Evolutionary conservation across 2,329 filamentous ascomycete genomes (phyloP).

Genomic region (Botrytis byssoidea): DNA sequence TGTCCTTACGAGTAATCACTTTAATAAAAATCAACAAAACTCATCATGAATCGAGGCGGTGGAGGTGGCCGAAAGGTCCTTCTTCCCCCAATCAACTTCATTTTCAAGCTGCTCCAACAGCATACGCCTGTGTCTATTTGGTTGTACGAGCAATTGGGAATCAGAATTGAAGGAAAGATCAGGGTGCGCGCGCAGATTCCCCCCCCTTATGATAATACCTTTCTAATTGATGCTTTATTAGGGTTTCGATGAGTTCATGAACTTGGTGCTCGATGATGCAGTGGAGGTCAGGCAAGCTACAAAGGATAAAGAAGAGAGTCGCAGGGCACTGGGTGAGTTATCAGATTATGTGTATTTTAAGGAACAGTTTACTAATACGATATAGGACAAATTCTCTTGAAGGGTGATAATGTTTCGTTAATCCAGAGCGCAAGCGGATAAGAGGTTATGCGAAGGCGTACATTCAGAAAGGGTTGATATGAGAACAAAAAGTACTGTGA

Average conservation of each 20-base stretch:
- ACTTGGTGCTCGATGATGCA: conserved; percentile 92
- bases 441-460: conserved; percentile 31
- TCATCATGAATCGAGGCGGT: conserved; percentile 40
- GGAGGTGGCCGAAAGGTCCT: conserved; percentile 61
- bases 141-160: conserved; percentile 93
- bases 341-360: conserved; percentile 31
- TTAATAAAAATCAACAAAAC: conserved; percentile 9
- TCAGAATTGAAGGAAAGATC: conserved; percentile 95
- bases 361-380: conserved; percentile 25
- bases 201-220: neutral
- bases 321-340: conserved; percentile 72
- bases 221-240: conserved; percentile 42
- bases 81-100: conserved; percentile 79
- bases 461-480: conserved; percentile 27
- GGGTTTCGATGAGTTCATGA: conserved; percentile 99
- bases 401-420: conserved; percentile 65
- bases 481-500: conserved; percentile 28
- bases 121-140: conserved; percentile 86
- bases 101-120: conserved; percentile 82
- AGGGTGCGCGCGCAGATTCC: conserved; percentile 58
- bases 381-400: conserved; percentile 62
- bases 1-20: neutral
- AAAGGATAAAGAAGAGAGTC: conserved; percentile 76
- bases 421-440: conserved; percentile 49
- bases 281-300: conserved; percentile 85